phyloP scores from a whole-genome alignment of 1,139 yeast species.

The Debaryomyces nepalensis region DNA sequence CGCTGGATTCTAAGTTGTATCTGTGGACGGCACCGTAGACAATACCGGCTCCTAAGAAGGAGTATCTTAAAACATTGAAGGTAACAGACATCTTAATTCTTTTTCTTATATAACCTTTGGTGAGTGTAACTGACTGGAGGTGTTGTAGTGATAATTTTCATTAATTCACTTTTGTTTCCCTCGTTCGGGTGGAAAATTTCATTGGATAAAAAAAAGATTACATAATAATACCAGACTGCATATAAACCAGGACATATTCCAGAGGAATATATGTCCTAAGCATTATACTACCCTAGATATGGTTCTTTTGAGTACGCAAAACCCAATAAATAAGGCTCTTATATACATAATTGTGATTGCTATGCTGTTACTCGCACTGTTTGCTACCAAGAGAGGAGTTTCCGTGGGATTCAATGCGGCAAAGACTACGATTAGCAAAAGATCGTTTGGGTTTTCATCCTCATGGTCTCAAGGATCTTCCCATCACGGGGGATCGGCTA shows the following conservation, averaged over 20 bases:
- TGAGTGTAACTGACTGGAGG: conserved; percentile 1
- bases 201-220: conserved; percentile 18
- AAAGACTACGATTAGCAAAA: conserved; percentile 14
- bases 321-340: conserved; percentile 1
- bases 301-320: conserved; percentile 4
- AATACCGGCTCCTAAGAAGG: conserved; percentile 88
- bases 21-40: conserved; percentile 90
- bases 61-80: conserved; percentile 84
- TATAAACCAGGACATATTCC: not conserved
- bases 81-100: conserved; percentile 33
- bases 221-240: conserved; percentile 12
- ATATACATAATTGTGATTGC: conserved; percentile 27
- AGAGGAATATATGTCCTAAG: not conserved
- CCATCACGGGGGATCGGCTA: conserved; percentile 20
- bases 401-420: conserved; percentile 17
- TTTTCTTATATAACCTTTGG: conserved; percentile 1
- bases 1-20: conserved; percentile 64
- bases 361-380: conserved; percentile 37
- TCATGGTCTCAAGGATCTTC: conserved; percentile 25
- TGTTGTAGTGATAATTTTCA: conserved; percentile 7
- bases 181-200: conserved; percentile 15
- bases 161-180: conserved; percentile 2
- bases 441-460: conserved; percentile 26
- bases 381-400: conserved; percentile 28
- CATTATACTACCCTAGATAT: not conserved